phyloP scores from a whole-genome alignment of 2,329 filamentous ascomycete genomes.

The Colletotrichum chlorophyti region DNA sequence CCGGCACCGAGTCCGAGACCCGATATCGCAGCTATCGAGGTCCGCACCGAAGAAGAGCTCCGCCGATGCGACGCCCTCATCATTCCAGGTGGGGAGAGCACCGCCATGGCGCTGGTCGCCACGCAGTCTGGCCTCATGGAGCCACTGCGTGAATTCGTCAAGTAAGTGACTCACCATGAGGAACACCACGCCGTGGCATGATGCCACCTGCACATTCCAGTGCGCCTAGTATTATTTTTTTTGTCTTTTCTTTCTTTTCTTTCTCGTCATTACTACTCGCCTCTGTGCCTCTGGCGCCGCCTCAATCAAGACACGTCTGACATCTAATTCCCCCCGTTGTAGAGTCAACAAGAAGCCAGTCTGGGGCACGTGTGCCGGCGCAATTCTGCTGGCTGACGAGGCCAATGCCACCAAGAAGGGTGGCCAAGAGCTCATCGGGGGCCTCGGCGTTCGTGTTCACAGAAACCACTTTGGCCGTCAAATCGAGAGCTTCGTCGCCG shows the following conservation, averaged over 20 bases:
- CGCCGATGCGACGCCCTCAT: conserved; percentile 80
- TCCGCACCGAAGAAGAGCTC: conserved; percentile 78
- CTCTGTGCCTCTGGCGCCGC: too few relatives aligned
- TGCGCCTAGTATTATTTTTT: too few relatives aligned
- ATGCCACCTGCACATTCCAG: conserved; percentile 17
- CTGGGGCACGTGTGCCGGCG: conserved; percentile 95
- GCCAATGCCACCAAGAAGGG: conserved; percentile 89
- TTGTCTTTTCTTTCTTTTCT: too few relatives aligned
- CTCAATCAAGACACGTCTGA: conserved; percentile 1
- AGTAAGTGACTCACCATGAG: conserved; percentile 67
- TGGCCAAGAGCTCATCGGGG: conserved; percentile 92
- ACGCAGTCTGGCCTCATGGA: conserved; percentile 81
- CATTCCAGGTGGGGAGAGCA: conserved; percentile 94
- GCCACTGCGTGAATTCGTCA: conserved; percentile 87
- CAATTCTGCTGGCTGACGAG: conserved; percentile 88
- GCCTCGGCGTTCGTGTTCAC: conserved; percentile 87
- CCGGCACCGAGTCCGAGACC: conserved; percentile 30
- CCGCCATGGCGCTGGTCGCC: conserved; percentile 89
- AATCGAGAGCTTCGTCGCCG: conserved; percentile 86
- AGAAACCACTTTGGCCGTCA: conserved; percentile 96
- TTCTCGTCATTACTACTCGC: too few relatives aligned
- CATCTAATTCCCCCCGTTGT: neutral
- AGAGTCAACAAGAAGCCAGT: conserved; percentile 80
- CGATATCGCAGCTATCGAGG: conserved; percentile 70
- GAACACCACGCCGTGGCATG: too few relatives aligned